Conservation (phyloP, 345 rosid genomes). For the Euclidium syriacum region DNA sequence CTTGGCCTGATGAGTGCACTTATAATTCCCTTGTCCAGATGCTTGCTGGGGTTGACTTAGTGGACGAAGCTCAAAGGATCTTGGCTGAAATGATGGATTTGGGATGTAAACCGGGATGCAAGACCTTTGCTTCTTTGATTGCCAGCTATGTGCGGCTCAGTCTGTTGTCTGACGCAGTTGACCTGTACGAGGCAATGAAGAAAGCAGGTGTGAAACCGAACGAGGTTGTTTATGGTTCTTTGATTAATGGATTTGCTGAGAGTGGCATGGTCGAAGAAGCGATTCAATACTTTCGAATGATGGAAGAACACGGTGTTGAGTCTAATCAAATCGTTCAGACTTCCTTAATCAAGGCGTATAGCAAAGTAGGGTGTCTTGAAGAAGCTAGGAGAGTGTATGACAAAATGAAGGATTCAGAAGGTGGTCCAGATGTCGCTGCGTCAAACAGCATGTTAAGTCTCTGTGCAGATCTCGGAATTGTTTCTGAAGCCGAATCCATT, state of each 20-base stretch:
- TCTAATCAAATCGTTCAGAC: conserved; percentile 74
- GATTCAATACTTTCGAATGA: conserved; percentile 47
- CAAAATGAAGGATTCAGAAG: conserved; percentile 57
- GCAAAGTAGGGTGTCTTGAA: conserved; percentile 68
- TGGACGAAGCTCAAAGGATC: conserved; percentile 58
- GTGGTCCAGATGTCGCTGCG: conserved; percentile 67
- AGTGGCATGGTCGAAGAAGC: conserved; percentile 63
- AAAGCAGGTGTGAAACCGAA: conserved; percentile 65
- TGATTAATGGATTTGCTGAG: conserved; percentile 86
- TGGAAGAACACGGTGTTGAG: conserved; percentile 56
- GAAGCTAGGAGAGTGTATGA: conserved; percentile 60
- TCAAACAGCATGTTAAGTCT: conserved; percentile 73
- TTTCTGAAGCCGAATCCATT: conserved; percentile 62
- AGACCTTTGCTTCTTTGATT: conserved; percentile 64
- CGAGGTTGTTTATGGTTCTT: conserved; percentile 74
- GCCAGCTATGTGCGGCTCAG: conserved; percentile 71
- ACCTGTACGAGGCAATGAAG: conserved; percentile 48
- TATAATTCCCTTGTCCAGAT: conserved; percentile 79
- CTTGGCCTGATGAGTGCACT: conserved; percentile 87
- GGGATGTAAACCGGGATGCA: conserved; percentile 58
- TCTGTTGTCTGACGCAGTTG: conserved; percentile 56
- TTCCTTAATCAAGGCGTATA: conserved; percentile 76
- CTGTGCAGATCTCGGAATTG: conserved; percentile 72
- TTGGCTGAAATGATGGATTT: conserved; percentile 64
- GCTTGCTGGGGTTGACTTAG: conserved; percentile 69